Evolutionary conservation across 805 yeast species (phyloP).

Genomic region (Zygosaccharomyces siamensis): DNA sequence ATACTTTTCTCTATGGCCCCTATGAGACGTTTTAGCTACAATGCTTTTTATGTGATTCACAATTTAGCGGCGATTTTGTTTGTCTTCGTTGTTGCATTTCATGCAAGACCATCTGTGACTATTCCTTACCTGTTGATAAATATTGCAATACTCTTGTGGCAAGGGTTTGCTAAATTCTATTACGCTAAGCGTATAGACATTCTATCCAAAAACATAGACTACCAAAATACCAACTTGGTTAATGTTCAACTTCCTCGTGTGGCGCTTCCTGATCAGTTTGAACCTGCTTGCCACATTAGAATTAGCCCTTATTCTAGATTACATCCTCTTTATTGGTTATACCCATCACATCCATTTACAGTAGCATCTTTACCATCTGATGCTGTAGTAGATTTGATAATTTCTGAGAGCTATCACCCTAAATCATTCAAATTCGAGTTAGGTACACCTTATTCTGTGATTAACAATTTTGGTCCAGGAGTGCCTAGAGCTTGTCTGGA

Average conservation of each 20-base stretch:
- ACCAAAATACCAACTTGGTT: constrained; percentile 21
- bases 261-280: constrained; percentile 29
- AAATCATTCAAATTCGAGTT: constrained; percentile 33
- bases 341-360: constrained; percentile 67
- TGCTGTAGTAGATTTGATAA: constrained; percentile 39
- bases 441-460: constrained; percentile 36
- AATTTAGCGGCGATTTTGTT: constrained; percentile 45
- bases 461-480: constrained; percentile 42
- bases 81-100: constrained; percentile 46
- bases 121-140: constrained; percentile 32
- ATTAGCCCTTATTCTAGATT: constrained; percentile 36
- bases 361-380: constrained; percentile 45
- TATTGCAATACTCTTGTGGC: constrained; percentile 14
- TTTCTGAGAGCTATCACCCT: constrained; percentile 36
- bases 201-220: constrained; percentile 13
- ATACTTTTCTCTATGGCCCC: constrained; percentile 44
- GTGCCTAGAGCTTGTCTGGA: constrained; percentile 42
- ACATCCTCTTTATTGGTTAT: constrained; percentile 43
- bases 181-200: constrained; percentile 15
- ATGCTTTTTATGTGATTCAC: constrained; percentile 53
- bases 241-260: constrained; percentile 27
- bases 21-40: constrained; percentile 47
- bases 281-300: constrained; percentile 58
- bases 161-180: constrained; percentile 16
- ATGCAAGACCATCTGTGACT: constrained; percentile 67